Conservation (phyloP, 2,329 filamentous ascomycete species). For the Neurospora crassa region DNA sequence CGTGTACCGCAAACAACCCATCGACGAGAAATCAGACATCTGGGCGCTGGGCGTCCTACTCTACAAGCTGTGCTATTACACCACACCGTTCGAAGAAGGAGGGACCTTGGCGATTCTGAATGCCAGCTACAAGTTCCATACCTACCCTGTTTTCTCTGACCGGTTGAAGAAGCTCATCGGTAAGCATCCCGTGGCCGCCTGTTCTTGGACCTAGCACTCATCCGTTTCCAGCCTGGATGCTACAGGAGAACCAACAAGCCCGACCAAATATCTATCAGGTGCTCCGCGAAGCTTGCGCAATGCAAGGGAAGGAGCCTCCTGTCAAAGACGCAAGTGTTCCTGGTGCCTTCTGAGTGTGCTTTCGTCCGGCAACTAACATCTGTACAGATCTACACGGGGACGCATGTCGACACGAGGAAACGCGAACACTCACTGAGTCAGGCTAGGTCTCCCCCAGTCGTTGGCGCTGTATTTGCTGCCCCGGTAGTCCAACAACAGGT, state of each 20-base stretch:
- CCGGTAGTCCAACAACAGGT: constrained; percentile 53
- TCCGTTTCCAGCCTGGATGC: constrained; percentile 61
- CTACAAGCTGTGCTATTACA: constrained; percentile 99
- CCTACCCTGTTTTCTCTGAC: constrained; percentile 82
- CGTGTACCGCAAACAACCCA: constrained; percentile 90
- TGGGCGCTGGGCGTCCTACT: constrained; percentile 92
- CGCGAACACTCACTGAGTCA: constrained; percentile 43
- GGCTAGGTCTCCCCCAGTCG: constrained; percentile 45
- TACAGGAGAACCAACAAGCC: constrained; percentile 67
- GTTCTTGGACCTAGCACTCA: constrained; percentile 13
- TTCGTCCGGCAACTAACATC: constrained; percentile 8
- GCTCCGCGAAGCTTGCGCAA: constrained; percentile 72
- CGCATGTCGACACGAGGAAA: constrained; percentile 52
- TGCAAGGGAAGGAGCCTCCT: constrained; percentile 79
- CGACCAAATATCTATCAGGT: constrained; percentile 94
- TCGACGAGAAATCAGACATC: constrained; percentile 98
- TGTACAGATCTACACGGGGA: constrained; percentile 59
- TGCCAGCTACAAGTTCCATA: constrained; percentile 85
- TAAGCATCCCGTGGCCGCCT: constrained; percentile 31
- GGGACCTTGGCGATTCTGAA: constrained; percentile 96
- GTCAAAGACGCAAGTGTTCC: constrained; percentile 70
- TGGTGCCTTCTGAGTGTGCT: constrained; percentile 4
- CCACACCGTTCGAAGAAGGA: constrained; percentile 95
- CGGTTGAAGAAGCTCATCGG: constrained; percentile 83
- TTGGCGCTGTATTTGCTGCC: constrained; percentile 77